A percentile compares a stretch with the other conserved stretches of the same genome.
These are phyloP conservation scores for Cynara cardunculus DNA, from an alignment of 129 eudicot species.

Conservation along the genomic window DNA sequence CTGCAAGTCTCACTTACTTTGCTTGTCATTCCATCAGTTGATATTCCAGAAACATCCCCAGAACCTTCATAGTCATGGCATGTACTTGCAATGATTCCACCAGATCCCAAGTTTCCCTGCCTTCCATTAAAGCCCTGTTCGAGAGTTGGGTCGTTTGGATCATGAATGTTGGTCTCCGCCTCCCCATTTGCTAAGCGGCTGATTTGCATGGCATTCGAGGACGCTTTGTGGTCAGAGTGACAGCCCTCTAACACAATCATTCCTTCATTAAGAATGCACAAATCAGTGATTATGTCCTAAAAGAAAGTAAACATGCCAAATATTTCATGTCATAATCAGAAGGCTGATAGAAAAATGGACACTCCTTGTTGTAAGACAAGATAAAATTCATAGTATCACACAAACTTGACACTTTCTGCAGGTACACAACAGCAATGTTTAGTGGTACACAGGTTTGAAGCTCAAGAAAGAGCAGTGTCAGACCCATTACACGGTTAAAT, in stretches of 20 bases:
- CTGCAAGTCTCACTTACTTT: conserved; percentile 2
- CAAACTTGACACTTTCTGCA: neutral
- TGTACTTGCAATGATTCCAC: conserved; percentile 12
- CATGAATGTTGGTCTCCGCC: conserved; percentile 22
- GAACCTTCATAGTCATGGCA: conserved; percentile 15
- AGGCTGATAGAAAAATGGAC: neutral
- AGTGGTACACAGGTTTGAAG: neutral
- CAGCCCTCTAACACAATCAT: conserved; percentile 40
- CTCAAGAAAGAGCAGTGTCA: neutral
- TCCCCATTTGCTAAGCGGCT: conserved; percentile 27
- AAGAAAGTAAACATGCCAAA: neutral
- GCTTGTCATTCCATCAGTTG: conserved; percentile 12
- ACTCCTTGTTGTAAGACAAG: neutral
- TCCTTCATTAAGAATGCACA: conserved; percentile 29
- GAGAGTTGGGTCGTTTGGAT: conserved; percentile 17
- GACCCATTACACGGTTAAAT: neutral
- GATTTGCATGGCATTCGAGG: conserved; percentile 23
- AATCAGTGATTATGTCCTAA: conserved; percentile 13
- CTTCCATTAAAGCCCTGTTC: conserved; percentile 18
- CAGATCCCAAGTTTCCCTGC: conserved; percentile 19
- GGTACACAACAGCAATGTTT: neutral
- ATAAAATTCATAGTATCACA: neutral
- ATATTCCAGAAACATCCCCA: conserved; percentile 8
- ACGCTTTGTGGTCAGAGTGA: conserved; percentile 25
- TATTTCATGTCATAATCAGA: neutral